These are phyloP conservation scores for Yamadazyma triangularis DNA, from an alignment of 1,139 yeast species.

Conservation along the genomic window DNA sequence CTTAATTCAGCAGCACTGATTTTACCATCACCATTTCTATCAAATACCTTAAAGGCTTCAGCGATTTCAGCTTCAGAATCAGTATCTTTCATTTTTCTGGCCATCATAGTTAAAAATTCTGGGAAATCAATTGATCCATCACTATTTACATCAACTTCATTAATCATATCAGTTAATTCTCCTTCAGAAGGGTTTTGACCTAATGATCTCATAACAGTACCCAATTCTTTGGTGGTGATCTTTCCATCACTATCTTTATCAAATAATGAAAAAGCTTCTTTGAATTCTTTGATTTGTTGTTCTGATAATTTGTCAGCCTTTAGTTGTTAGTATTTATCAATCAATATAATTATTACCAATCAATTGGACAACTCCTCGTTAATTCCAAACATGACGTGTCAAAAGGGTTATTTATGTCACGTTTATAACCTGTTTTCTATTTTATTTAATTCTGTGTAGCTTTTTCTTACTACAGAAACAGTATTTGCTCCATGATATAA, in stretches of 20 bases:
- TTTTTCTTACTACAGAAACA: too few relatives aligned
- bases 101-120: slow-evolving; percentile 80
- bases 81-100: slow-evolving; percentile 93
- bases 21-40: slow-evolving; percentile 92
- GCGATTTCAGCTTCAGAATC: slow-evolving; percentile 96
- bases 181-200: slow-evolving; percentile 97
- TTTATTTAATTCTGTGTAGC: too few relatives aligned
- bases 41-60: slow-evolving; percentile 96
- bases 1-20: slow-evolving; percentile 95
- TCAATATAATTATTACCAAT: too few relatives aligned
- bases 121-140: slow-evolving; percentile 94
- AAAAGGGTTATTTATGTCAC: too few relatives aligned
- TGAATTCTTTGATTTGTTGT: slow-evolving; percentile 94
- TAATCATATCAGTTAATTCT: slow-evolving; percentile 93
- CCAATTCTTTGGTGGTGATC: slow-evolving; percentile 92
- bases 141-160: slow-evolving; percentile 93
- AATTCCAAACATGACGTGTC: too few relatives aligned
- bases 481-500: too few relatives aligned
- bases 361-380: too few relatives aligned
- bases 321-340: too few relatives aligned
- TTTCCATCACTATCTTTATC: slow-evolving; percentile 96
- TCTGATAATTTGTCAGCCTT: slow-evolving; percentile 89
- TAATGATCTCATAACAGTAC: slow-evolving; percentile 96
- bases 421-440: too few relatives aligned
- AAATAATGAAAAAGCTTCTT: slow-evolving; percentile 94